Evolutionary conservation across 306 rosid species (phyloP).

Genomic region (Abrus pulchellus): DNA sequence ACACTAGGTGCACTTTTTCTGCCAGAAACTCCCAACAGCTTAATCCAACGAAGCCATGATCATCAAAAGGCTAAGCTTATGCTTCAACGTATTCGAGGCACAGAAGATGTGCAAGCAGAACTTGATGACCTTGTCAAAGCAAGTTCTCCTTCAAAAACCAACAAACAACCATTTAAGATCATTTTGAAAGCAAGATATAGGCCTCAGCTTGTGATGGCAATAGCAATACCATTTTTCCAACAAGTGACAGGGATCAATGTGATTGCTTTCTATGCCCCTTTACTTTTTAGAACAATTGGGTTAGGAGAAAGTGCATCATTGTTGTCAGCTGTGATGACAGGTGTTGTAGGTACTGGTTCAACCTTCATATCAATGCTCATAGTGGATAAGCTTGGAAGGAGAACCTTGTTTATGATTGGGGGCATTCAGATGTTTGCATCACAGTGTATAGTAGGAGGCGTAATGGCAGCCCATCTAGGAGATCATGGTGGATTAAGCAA

Average conservation of each 20-base stretch:
- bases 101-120: conserved; percentile 58
- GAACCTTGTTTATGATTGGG: conserved; percentile 55
- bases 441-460: conserved; percentile 50
- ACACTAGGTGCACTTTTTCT: conserved; percentile 80
- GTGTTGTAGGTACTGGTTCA: conserved; percentile 53
- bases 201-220: conserved; percentile 66
- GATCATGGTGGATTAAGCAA: conserved; percentile 56
- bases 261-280: conserved; percentile 63
- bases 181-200: conserved; percentile 52
- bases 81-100: conserved; percentile 65
- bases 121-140: conserved; percentile 56
- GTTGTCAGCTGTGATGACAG: conserved; percentile 59
- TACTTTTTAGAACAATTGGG: conserved; percentile 60
- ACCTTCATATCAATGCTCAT: conserved; percentile 64
- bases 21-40: conserved; percentile 87
- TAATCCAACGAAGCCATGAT: conserved; percentile 62
- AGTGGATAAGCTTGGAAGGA: conserved; percentile 61
- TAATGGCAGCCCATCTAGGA: conserved; percentile 50
- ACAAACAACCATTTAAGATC: conserved; percentile 40
- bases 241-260: conserved; percentile 70
- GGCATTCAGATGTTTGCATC: conserved; percentile 58
- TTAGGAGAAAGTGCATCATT: conserved; percentile 62
- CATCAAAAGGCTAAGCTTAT: conserved; percentile 60
- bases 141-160: conserved; percentile 43
- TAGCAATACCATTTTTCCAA: conserved; percentile 64